Conservation (phyloP, 371 early-diverging fungal genomes). For the Mucor saturninus region DNA sequence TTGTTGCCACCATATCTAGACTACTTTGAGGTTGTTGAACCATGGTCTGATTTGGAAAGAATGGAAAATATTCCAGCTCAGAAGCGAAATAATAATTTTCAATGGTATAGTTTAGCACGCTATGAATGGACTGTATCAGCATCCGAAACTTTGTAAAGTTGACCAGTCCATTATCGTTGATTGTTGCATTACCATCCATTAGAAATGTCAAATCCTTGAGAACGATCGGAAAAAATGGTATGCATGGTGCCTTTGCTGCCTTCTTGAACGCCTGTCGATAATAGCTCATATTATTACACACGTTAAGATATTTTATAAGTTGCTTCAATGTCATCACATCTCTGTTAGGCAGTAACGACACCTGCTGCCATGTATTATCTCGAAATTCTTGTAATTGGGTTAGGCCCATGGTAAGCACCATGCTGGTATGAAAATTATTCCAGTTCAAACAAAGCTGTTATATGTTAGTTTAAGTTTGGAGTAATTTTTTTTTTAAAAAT, state of each 20-base stretch:
- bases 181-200: slow-evolving; percentile 43
- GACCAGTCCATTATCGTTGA: slow-evolving; percentile 18
- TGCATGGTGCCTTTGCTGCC: slow-evolving; percentile 37
- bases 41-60: slow-evolving; percentile 11
- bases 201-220: slow-evolving; percentile 53
- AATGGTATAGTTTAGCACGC: slow-evolving; percentile 19
- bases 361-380: slow-evolving; percentile 31
- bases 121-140: slow-evolving; percentile 30
- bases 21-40: not conserved
- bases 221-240: slow-evolving; percentile 51
- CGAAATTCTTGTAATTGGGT: slow-evolving; percentile 16
- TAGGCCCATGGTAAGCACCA: slow-evolving; percentile 49
- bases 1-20: slow-evolving; percentile 9
- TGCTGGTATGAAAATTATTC: slow-evolving; percentile 53
- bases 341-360: slow-evolving; percentile 28
- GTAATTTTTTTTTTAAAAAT: not conserved
- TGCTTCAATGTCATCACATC: slow-evolving; percentile 30
- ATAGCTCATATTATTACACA: slow-evolving; percentile 47
- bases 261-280: slow-evolving; percentile 46
- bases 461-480: not conserved
- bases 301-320: slow-evolving; percentile 37
- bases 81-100: slow-evolving; percentile 45
- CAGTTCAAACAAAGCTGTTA: slow-evolving; percentile 41
- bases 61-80: slow-evolving; percentile 33
- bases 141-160: slow-evolving; percentile 49